These are phyloP conservation scores for Mucor indicus DNA, from an alignment of 371 early-diverging fungal species.

Conservation along the genomic window DNA sequence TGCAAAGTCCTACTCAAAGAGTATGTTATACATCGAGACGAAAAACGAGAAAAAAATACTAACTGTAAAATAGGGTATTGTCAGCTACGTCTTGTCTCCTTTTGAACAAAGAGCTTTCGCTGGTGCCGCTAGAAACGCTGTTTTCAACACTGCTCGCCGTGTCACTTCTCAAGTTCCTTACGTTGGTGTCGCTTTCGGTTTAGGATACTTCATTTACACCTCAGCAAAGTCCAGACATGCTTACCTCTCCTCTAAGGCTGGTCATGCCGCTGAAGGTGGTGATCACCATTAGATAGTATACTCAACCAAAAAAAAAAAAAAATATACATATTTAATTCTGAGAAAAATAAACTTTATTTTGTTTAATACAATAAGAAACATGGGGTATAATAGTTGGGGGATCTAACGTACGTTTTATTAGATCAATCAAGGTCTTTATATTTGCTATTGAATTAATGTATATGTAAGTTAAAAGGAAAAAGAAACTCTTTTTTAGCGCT, in stretches of 20 bases:
- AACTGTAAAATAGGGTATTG: slow-evolving; percentile 52
- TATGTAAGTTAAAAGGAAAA: not conserved
- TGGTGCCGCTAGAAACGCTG: slow-evolving; percentile 67
- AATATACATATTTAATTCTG: too few relatives aligned
- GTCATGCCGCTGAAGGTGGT: slow-evolving; percentile 51
- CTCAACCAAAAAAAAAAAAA: too few relatives aligned
- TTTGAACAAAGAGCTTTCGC: slow-evolving; percentile 79
- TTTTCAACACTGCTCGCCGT: slow-evolving; percentile 80
- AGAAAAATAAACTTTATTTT: too few relatives aligned
- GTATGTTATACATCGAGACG: slow-evolving; percentile 21
- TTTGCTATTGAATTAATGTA: not conserved
- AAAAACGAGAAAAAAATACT: not conserved
- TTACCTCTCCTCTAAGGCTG: slow-evolving; percentile 71
- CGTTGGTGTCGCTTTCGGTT: slow-evolving; percentile 62
- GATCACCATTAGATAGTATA: too few relatives aligned
- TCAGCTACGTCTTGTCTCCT: slow-evolving; percentile 73
- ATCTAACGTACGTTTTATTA: too few relatives aligned
- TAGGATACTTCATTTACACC: slow-evolving; percentile 63
- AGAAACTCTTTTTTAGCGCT: slow-evolving; percentile 6
- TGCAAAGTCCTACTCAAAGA: slow-evolving; percentile 72
- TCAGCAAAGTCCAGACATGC: slow-evolving; percentile 65
- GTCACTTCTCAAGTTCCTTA: slow-evolving; percentile 70
- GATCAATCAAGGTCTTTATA: too few relatives aligned
- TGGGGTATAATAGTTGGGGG: too few relatives aligned
- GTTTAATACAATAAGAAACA: too few relatives aligned